Evolutionary conservation across 2,329 filamentous ascomycete species (phyloP).

Genomic region (Exophiala xenobiotica): DNA sequence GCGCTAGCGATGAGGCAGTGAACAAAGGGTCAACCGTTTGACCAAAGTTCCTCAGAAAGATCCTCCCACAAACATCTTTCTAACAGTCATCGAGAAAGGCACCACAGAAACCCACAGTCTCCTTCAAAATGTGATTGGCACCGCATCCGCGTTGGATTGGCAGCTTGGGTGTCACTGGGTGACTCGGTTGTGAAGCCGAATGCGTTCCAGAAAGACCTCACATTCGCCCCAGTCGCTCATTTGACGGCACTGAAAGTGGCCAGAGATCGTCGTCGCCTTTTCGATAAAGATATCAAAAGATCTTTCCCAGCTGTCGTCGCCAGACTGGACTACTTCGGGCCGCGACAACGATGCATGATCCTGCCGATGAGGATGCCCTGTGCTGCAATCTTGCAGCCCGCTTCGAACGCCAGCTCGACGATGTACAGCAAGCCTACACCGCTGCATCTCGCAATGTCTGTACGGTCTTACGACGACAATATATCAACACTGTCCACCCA

Average conservation of each 20-base stretch:
- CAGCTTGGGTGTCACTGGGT: not conserved
- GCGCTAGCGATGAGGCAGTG: not conserved
- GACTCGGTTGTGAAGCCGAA: not conserved
- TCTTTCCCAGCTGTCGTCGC: not conserved
- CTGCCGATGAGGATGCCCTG: conserved; percentile 13
- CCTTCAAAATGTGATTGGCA: not conserved
- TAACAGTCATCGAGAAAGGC: not conserved
- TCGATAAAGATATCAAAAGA: not conserved
- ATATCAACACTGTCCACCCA: conserved; percentile 13
- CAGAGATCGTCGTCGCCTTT: not conserved
- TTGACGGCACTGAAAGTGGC: too few relatives aligned
- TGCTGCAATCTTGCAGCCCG: conserved; percentile 12
- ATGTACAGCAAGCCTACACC: conserved; percentile 17
- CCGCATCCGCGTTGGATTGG: not conserved
- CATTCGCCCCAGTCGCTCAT: not conserved
- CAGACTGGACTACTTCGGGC: conserved; percentile 7
- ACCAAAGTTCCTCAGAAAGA: not conserved
- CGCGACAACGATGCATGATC: conserved; percentile 13
- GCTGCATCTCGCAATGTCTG: conserved; percentile 21
- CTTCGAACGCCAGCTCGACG: conserved; percentile 7
- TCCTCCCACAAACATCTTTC: not conserved
- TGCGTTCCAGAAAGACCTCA: not conserved
- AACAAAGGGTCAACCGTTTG: not conserved
- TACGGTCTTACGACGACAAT: conserved; percentile 20
- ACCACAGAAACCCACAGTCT: not conserved